Percentiles rank a stretch among this genome's conserved stretches.
phyloP scores from a whole-genome alignment of 495 filamentous ascomycete species.

The Tuber aestivum region DNA sequence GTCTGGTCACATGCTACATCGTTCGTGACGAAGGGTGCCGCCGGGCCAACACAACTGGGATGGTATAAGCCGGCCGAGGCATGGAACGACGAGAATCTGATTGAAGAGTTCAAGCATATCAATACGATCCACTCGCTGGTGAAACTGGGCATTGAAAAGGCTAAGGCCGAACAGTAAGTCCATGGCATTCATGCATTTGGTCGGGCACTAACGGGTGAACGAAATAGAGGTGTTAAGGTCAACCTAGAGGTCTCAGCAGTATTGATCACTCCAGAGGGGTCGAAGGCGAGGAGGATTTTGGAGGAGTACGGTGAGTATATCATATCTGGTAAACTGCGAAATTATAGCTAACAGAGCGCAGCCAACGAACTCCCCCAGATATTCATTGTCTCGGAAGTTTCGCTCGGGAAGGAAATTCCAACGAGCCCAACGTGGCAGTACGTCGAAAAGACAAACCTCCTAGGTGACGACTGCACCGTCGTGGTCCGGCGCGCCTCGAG shows the following conservation, averaged over 20 bases:
- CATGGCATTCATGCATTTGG: constrained; percentile 34
- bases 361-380: constrained; percentile 58
- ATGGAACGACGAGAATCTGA: constrained; percentile 46
- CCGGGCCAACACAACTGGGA: constrained; percentile 26
- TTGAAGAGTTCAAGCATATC: constrained; percentile 21
- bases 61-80: constrained; percentile 40
- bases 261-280: constrained; percentile 34
- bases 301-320: constrained; percentile 47
- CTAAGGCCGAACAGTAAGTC: constrained; percentile 13
- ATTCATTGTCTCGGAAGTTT: constrained; percentile 70
- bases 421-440: constrained; percentile 44
- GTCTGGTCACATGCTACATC: constrained; percentile 69
- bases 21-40: constrained; percentile 47
- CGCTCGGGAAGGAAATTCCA: constrained; percentile 44
- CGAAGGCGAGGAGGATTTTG: constrained; percentile 45
- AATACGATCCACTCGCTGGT: constrained; percentile 32
- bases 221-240: constrained; percentile 30
- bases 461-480: constrained; percentile 44
- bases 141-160: constrained; percentile 24
- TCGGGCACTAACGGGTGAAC: constrained; percentile 18
- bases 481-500: constrained; percentile 62
- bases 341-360: not conserved
- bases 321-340: not conserved
- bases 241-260: constrained; percentile 32
- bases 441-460: constrained; percentile 51